phyloP scores from a whole-genome alignment of 257 asterid genomes.

The Scutellaria barbata region DNA sequence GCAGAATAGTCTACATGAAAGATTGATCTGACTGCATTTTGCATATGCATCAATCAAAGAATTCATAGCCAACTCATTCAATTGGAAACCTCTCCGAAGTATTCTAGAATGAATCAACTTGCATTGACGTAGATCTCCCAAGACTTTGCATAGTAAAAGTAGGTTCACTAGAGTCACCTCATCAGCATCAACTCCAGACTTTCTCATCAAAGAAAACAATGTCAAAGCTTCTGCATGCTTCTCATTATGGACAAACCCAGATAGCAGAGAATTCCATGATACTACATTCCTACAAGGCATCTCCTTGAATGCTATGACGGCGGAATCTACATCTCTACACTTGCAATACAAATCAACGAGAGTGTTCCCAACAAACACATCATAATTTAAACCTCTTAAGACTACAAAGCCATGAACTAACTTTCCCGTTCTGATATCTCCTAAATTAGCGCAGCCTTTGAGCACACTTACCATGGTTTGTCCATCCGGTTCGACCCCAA shows the following conservation, averaged over 20 bases:
- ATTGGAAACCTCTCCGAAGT: conserved; percentile 54
- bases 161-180: conserved; percentile 83
- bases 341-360: conserved; percentile 82
- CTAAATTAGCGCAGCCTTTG: conserved; percentile 66
- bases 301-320: conserved; percentile 58
- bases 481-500: conserved; percentile 62
- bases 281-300: conserved; percentile 62
- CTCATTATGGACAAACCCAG: conserved; percentile 70
- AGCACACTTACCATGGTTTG: conserved; percentile 68
- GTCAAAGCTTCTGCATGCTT: conserved; percentile 61
- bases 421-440: conserved; percentile 56
- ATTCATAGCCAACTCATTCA: conserved; percentile 72
- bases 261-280: conserved; percentile 82
- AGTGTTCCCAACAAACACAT: conserved; percentile 74
- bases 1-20: conserved; percentile 64
- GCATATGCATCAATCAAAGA: conserved; percentile 83
- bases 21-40: conserved; percentile 60
- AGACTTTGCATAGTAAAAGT: conserved; percentile 63
- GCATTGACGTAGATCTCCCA: conserved; percentile 56
- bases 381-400: conserved; percentile 60
- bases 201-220: conserved; percentile 59
- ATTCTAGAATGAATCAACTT: conserved; percentile 65
- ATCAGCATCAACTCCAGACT: conserved; percentile 59
- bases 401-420: conserved; percentile 61
- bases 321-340: conserved; percentile 65